Evolutionary conservation across 805 yeast species (phyloP).

Genomic region (Yueomyces sinensis): DNA sequence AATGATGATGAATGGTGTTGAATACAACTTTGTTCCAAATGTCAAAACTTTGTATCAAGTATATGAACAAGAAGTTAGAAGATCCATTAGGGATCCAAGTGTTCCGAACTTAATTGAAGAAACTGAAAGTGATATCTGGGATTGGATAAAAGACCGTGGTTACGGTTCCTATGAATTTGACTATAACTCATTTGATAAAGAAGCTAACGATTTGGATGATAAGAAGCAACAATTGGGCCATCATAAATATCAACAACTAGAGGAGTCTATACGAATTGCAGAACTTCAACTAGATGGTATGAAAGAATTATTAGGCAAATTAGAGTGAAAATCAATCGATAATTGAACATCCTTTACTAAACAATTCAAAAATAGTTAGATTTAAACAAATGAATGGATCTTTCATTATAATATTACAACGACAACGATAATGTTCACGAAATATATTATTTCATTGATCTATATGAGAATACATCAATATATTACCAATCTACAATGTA

Average conservation of each 20-base stretch:
- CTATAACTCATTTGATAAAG: no score
- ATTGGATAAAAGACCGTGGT: constrained; percentile 47
- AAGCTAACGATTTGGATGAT: constrained; percentile 1
- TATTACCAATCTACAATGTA: no score
- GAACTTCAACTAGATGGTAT: constrained; percentile 16
- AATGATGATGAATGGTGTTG: constrained; percentile 23
- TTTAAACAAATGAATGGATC: no score
- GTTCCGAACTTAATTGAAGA: constrained; percentile 21
- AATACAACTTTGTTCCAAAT: constrained; percentile 30
- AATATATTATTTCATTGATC: no score
- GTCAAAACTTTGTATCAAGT: constrained; percentile 23
- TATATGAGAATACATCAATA: no score
- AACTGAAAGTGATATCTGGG: constrained; percentile 56
- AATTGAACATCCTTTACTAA: no score
- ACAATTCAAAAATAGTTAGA: no score
- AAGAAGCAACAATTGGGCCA: constrained; percentile 2
- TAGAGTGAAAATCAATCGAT: no score
- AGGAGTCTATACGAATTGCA: constrained; percentile 17
- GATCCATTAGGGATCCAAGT: constrained; percentile 4
- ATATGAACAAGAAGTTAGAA: constrained; percentile 16
- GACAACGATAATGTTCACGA: no score
- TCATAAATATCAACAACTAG: constrained; percentile 12
- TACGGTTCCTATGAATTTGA: constrained; percentile 2
- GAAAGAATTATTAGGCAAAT: constrained; percentile 7
- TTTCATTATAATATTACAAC: no score